Base-by-base conservation (phyloP, 352 stramenopile genomes). In the Phytophthora nicotianae region DNA sequence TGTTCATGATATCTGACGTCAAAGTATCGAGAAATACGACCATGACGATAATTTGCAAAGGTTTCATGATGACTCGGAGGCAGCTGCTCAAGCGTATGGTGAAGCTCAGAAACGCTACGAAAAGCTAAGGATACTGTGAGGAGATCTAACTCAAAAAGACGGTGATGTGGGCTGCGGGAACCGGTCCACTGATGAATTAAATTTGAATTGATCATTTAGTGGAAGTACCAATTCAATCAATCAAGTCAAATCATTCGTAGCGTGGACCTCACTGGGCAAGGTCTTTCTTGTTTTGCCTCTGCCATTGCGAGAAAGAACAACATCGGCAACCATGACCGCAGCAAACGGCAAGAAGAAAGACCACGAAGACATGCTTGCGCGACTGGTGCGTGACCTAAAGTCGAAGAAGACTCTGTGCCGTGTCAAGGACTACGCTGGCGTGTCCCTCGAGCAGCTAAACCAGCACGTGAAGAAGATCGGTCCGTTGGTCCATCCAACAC, bases 1-100 rank as follows among this genome's bases (percentile, higher is more conserved):
- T 0, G 50, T 5, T 43, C 24, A 58, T 42, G 50, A 58, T 42
- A 58, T 58, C 38, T 50, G 26, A 42, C 38, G 38, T 21, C 50
- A 58, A 50, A 21, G 38, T 27, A 27, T 27, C 6, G 24, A 6
- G 6, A 3, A 27, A 6, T 27, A 27, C 6, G 24, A 27, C 3
- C 24, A 27, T 27, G 24, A 27, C 24, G 24, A 27, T 27, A 27
- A 27, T 27, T 27, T 27, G 24, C 24, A 27, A 27, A 27, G 6
- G 24, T 6, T 27, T 27, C 24, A 27, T 27, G 24, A 27, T 27
- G 24, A 27, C 24, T 27, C 24, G 24, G 24, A 27, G 24, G 24
- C 24, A 27, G 24, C 24, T 27, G 3, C 6, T 27, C 24, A 27
- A 6, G 24, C 24, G 24, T 27, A 27, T 27, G 24, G 3, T 6